Percentiles rank a stretch among this genome's conserved stretches.
Evolutionary conservation across 2,329 filamentous ascomycete genomes (phyloP).

Genomic region (Pleurostoma richardsiae): DNA sequence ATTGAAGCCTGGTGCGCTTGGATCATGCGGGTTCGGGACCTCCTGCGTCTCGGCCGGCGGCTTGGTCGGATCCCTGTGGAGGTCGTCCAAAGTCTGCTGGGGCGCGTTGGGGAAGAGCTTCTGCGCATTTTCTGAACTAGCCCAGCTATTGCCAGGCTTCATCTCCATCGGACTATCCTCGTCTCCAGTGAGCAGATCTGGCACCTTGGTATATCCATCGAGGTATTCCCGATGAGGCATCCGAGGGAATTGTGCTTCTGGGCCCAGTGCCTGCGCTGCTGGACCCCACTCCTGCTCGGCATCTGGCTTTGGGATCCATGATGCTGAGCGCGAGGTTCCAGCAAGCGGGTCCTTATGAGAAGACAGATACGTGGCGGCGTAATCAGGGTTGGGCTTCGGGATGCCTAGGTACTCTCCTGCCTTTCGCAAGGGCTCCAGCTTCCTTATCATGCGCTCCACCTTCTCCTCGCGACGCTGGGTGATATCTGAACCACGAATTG

Average conservation of each 20-base stretch:
- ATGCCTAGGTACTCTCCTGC: too few species aligned
- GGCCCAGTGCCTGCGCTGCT: background rate
- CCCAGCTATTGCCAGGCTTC: slow-evolving; percentile 1
- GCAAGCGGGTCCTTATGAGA: too few species aligned
- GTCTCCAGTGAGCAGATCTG: slow-evolving; percentile 5
- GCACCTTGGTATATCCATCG: slow-evolving; percentile 10
- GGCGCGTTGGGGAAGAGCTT: slow-evolving; percentile 18
- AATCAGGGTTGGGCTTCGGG: too few species aligned
- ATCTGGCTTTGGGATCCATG: too few species aligned
- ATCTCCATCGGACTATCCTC: background rate
- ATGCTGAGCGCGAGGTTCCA: too few species aligned
- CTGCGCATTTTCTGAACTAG: slow-evolving; percentile 6
- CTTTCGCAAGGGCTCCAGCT: too few species aligned
- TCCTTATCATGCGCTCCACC: background rate
- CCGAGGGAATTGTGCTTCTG: background rate
- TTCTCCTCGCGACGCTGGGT: slow-evolving; percentile 22
- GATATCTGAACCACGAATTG: slow-evolving; percentile 25
- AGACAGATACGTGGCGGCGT: too few species aligned
- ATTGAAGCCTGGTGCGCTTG: slow-evolving; percentile 40
- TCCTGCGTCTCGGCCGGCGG: slow-evolving; percentile 4
- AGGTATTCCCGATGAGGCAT: slow-evolving; percentile 9
- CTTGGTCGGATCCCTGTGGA: background rate
- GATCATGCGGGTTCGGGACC: slow-evolving; percentile 28
- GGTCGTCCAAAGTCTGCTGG: too few species aligned
- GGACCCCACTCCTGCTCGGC: background rate